Evolutionary conservation across 83 land plant species (phyloP).

Genomic region (Diphasiastrum complanatum): DNA sequence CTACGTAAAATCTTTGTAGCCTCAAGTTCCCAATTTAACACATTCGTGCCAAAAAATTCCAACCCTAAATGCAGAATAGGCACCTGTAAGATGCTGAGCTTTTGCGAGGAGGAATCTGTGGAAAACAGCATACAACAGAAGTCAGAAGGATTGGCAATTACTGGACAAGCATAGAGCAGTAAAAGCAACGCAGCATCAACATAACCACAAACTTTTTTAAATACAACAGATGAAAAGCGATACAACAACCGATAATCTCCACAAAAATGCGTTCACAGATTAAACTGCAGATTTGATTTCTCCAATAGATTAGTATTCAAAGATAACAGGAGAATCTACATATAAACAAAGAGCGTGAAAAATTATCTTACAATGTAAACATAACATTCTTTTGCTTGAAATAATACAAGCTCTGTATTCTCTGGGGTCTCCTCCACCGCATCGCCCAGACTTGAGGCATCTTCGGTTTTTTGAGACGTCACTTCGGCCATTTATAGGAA

Average conservation of each 20-base stretch:
- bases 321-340: neutral
- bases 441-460: no score
- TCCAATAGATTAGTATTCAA: neutral
- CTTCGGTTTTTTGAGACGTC: no score
- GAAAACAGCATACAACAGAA: neutral
- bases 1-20: neutral
- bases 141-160: no score
- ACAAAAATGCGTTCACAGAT: no score
- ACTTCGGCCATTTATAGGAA: no score
- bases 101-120: constrained; percentile 65
- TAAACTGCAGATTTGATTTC: neutral
- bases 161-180: neutral
- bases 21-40: neutral
- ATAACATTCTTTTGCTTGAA: constrained; percentile 83
- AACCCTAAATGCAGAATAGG: neutral
- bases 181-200: constrained; percentile 3
- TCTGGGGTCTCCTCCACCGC: no score
- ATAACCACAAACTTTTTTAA: neutral
- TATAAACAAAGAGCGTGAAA: neutral
- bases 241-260: no score
- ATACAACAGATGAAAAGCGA: no score
- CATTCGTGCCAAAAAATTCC: neutral
- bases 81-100: constrained; percentile 73
- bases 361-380: constrained; percentile 62
- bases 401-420: constrained; percentile 67